Evolutionary conservation across 257 asterid genomes (phyloP), one percentile per base, ranked within the genome.

Genomic region (Primulina eburnea): DNA sequence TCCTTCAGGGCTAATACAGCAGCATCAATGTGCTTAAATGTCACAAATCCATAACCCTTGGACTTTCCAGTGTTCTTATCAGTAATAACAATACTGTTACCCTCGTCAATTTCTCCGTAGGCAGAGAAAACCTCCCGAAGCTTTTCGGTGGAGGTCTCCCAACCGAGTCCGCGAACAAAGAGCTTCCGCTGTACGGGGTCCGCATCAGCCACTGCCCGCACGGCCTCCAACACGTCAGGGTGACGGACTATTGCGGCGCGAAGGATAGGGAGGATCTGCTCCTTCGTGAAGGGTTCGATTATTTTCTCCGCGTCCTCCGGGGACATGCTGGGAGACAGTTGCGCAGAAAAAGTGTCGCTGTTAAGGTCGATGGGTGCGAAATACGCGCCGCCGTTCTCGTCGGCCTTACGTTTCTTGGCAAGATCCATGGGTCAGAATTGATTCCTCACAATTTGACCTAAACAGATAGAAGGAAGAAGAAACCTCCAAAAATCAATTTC

Each of bases 141-240:
- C 71, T 87, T 90, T 20, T 92, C 98, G 5, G 98, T 92, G 24
- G 89, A 84, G 65, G 97, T 92, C 70, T 90, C 97, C 98, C 98
- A 92, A 2, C 98, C 98, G 7, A 92, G 95, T 32, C 97, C 98
- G n/a, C 98, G 98, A 24, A 90, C 84, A 62, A 92, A 92, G 60
- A 90, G 93, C 69, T 92, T 92, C 10, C 98, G 87, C 75, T 87
- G 93, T 16, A 83, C 72, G 17, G 95, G 83, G 56, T 92, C 96
- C 8, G 96, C 83, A 68, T 92, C 98, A 8, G 98, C 97, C 18
- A 92, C 87, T 40, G 89, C 11, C 32, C 97, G 96, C 7, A 92
- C 83, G 26, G 89, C 81, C 66, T 85, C 89, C 33, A 92, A 80
- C 11, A 92, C 87, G 59, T 88, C 97, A 0, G 97, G 90, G 74